These are phyloP conservation scores for Tolypocladium tundrense DNA, from an alignment of 2,329 filamentous ascomycete genomes.

Conservation along the genomic window DNA sequence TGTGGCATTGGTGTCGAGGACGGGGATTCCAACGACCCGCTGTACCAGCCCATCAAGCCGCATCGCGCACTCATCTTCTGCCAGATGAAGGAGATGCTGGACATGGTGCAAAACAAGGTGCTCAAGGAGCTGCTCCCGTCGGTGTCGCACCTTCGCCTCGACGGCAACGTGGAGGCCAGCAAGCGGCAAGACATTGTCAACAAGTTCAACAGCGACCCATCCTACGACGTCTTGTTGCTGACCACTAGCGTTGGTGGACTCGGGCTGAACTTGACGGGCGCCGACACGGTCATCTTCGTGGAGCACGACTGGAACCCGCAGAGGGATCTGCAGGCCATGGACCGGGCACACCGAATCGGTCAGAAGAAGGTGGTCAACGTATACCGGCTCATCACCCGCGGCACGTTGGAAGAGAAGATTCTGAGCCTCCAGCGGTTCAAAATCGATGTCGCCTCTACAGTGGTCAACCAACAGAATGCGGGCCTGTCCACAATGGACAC, in stretches of 20 bases:
- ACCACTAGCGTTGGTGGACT: conserved; percentile 94
- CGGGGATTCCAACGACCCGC: conserved; percentile 45
- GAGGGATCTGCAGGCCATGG: conserved; percentile 98
- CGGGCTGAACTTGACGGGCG: conserved; percentile 89
- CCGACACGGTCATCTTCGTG: conserved; percentile 97
- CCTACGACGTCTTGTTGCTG: conserved; percentile 85
- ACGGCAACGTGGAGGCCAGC: conserved; percentile 84
- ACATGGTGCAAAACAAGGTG: conserved; percentile 95
- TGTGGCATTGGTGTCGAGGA: conserved; percentile 85
- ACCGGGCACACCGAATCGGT: conserved; percentile 92
- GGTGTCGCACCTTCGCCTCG: conserved; percentile 87
- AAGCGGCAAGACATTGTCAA: conserved; percentile 97
- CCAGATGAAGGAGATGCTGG: conserved; percentile 99
- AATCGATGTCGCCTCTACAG: conserved; percentile 94
- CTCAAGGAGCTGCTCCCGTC: conserved; percentile 83
- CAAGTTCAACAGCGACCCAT: conserved; percentile 95
- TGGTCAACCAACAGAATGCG: conserved; percentile 98
- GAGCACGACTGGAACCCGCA: conserved; percentile 99
- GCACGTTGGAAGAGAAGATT: conserved; percentile 97
- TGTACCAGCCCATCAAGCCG: conserved; percentile 79
- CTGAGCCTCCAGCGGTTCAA: conserved; percentile 97
- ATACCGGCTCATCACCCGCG: conserved; percentile 89
- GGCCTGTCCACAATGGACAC: conserved; percentile 94
- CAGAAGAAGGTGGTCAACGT: conserved; percentile 99
- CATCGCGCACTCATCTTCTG: conserved; percentile 96